phyloP scores from a whole-genome alignment of 2,329 filamentous ascomycete species.

The Calcarisporium arbuscula region DNA sequence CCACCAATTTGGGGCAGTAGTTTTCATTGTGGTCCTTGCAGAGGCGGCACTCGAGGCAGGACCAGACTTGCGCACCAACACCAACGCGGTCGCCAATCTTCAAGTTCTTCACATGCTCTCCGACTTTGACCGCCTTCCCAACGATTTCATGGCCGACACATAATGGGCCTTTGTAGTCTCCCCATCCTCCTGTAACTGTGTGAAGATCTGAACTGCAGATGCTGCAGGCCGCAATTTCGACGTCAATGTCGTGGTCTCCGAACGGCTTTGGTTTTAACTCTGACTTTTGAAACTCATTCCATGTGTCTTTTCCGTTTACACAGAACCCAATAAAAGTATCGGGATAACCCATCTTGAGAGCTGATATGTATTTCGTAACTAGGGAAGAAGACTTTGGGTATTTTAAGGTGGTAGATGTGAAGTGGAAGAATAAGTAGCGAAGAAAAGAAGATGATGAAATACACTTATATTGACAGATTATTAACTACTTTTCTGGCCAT shows the following conservation, averaged over 20 bases:
- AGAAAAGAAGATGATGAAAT: too few species aligned
- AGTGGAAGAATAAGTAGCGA: too few species aligned
- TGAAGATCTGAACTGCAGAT: slow-evolving; percentile 57
- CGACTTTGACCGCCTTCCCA: slow-evolving; percentile 45
- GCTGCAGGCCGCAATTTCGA: slow-evolving; percentile 65
- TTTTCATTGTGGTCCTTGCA: slow-evolving; percentile 45
- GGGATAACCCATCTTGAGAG: slow-evolving; percentile 37
- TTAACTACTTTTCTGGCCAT: too few species aligned
- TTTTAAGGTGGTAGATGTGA: too few species aligned
- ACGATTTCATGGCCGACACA: slow-evolving; percentile 55
- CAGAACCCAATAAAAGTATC: slow-evolving; percentile 38
- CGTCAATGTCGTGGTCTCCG: slow-evolving; percentile 44
- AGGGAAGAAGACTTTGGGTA: too few species aligned
- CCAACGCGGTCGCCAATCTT: slow-evolving; percentile 59
- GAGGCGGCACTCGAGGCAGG: slow-evolving; percentile 45
- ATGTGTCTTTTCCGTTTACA: slow-evolving; percentile 34
- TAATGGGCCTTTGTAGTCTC: slow-evolving; percentile 37
- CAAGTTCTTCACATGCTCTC: slow-evolving; percentile 38
- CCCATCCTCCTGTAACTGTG: slow-evolving; percentile 52
- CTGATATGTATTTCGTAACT: too few species aligned
- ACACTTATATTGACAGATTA: too few species aligned
- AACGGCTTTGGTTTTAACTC: slow-evolving; percentile 32
- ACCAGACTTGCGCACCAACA: slow-evolving; percentile 53
- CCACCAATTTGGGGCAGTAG: slow-evolving; percentile 41
- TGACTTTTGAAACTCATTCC: slow-evolving; percentile 33